These are phyloP conservation scores for Conidiobolus incongruus DNA, from an alignment of 371 early-diverging fungal species.

Conservation along the genomic window DNA sequence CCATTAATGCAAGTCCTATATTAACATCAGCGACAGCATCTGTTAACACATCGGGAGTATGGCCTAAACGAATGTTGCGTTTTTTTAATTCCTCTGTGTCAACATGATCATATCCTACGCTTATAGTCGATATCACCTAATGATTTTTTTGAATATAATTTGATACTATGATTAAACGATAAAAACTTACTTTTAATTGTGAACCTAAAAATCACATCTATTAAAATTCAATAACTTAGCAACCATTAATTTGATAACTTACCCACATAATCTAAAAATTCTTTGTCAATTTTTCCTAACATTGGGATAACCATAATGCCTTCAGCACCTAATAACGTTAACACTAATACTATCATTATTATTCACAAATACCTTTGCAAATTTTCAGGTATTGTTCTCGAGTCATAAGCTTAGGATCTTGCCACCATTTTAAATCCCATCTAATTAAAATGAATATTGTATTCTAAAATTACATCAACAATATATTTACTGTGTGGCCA, in stretches of 20 bases:
- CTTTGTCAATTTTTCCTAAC: constrained; percentile 42
- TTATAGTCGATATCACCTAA: constrained; percentile 43
- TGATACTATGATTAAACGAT: neutral
- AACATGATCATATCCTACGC: constrained; percentile 72
- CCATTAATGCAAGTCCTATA: constrained; percentile 42
- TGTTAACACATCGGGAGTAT: constrained; percentile 71
- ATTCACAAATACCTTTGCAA: neutral
- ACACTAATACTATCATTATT: neutral
- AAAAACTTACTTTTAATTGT: constrained; percentile 7
- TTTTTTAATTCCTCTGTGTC: constrained; percentile 10
- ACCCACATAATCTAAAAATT: constrained; percentile 34
- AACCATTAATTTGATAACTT: too few relatives aligned
- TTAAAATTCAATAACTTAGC: too few relatives aligned
- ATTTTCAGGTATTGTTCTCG: neutral
- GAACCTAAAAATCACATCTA: too few relatives aligned
- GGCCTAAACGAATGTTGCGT: constrained; percentile 34
- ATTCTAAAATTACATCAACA: neutral
- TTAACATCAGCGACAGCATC: constrained; percentile 74
- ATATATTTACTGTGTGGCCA: neutral
- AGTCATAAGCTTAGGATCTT: neutral
- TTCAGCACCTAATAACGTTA: constrained; percentile 15
- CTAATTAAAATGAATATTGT: too few relatives aligned
- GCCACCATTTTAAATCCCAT: neutral
- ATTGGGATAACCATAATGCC: constrained; percentile 45
- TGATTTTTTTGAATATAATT: neutral